A percentile compares a stretch with the other conserved stretches of the same genome.
Conservation (phyloP, 495 filamentous ascomycete species). For the Penicillium chermesinum region DNA sequence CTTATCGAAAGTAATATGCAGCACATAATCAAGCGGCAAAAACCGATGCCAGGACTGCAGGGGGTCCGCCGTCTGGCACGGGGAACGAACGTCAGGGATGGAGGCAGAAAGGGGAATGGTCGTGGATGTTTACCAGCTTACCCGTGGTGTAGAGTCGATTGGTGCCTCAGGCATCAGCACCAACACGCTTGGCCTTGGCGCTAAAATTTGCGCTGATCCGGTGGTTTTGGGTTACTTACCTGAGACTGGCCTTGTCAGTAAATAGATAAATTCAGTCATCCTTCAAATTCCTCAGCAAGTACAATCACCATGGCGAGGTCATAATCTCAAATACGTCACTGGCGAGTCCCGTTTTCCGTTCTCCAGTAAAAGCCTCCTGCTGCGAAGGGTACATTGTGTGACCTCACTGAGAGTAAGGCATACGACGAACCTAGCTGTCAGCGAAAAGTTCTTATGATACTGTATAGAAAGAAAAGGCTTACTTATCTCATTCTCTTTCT, state of each 20-base stretch:
- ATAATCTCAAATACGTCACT: conserved; percentile 1
- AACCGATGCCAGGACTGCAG: background rate
- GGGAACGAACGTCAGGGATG: background rate
- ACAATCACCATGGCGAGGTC: background rate
- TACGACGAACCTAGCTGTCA: background rate
- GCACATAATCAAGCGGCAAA: background rate
- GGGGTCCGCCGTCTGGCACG: background rate
- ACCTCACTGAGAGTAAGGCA: background rate
- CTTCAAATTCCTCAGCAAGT: conserved; percentile 4
- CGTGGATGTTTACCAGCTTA: background rate
- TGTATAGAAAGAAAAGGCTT: conserved; percentile 4
- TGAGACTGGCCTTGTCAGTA: background rate
- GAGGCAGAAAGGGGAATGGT: too few relatives aligned
- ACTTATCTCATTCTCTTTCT: conserved; percentile 2
- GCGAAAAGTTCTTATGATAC: conserved; percentile 2
- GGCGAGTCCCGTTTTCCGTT: conserved; percentile 1
- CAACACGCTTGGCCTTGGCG: background rate
- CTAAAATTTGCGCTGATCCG: background rate
- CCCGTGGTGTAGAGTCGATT: background rate
- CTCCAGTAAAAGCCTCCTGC: conserved; percentile 2
- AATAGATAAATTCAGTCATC: conserved; percentile 2
- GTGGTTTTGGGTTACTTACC: conserved; percentile 2
- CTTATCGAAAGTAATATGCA: too few relatives aligned
- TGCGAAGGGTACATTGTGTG: conserved; percentile 1
- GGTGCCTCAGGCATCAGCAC: background rate